These are phyloP conservation scores for Saprolegnia parasitica DNA, from an alignment of 352 stramenopile genomes.

Conservation along the genomic window DNA sequence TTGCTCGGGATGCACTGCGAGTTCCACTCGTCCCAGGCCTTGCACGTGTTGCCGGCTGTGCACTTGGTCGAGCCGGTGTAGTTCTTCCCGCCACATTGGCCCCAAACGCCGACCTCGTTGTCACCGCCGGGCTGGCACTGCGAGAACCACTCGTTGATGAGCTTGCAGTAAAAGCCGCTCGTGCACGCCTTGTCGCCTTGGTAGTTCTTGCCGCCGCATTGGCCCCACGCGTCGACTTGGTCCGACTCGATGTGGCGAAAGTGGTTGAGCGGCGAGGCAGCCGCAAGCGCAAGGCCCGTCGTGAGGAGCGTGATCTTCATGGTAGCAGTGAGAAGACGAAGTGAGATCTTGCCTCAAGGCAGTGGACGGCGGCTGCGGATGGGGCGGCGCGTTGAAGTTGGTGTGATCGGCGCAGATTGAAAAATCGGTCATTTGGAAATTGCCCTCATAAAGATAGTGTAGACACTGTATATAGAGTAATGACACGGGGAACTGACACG, in stretches of 20 bases:
- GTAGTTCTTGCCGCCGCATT: constrained; percentile 23
- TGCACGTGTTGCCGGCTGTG: background rate
- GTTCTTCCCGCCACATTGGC: constrained; percentile 9
- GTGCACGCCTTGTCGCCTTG: constrained; percentile 6
- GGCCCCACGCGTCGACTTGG: background rate
- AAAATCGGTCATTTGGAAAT: no score
- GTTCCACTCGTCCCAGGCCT: background rate
- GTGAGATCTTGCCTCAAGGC: background rate
- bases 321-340: background rate
- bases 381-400: background rate
- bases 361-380: background rate
- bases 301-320: background rate
- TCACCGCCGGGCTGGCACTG: constrained; percentile 7
- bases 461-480: no score
- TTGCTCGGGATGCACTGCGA: constrained; percentile 19
- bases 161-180: background rate
- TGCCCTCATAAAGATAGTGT: no score
- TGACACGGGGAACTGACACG: no score
- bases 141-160: constrained; percentile 23
- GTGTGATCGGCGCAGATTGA: no score
- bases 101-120: background rate
- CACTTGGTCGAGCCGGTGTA: constrained; percentile 17
- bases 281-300: background rate
- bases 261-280: background rate
- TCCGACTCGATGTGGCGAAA: background rate